Base-by-base conservation (phyloP, 2,329 filamentous ascomycete genomes). In the Neonectria hederae region DNA sequence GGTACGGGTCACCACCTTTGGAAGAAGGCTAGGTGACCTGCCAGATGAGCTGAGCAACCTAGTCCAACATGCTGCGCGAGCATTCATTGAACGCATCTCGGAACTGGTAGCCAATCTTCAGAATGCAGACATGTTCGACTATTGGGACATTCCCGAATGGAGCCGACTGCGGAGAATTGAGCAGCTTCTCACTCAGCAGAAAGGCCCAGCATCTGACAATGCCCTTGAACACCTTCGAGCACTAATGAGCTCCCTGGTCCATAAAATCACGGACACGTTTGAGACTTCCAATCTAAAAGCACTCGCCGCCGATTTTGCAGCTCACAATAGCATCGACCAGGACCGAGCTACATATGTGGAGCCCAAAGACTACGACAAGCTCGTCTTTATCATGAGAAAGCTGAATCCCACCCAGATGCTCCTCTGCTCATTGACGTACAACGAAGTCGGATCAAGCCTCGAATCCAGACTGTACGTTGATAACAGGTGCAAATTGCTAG, bases 11-110 rank as follows among this genome's bases (percentile, higher is more conserved):
- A 78, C 78, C 32, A 63, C 78, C 48, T 86, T 81, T 71, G 83
- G 85, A 40, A 83, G 87, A 30, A 77, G 75, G 10, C 71, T 80
- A n/a, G 82, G 83, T 3, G 72, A 80, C 11, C 70, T 87, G 2
- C 83, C 84, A 10, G 86, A 89, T 59, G 83, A 86, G 56, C 81
- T 87, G 58, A 78, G 81, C 13, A 88, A 89, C 57, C 77, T 84
- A 3, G 82, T 89, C 2, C 85, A 89, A 67, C 87, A 90, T 71
- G 87, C 87, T 8, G 84, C 85, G 22, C 82, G 83, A 26, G 81
- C 79, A 9, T 80, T 90, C 43, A 75, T 83, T 2, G 83, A 84
- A 10, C 80, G 86, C 8, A 77, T 88, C 2, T 59, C 70, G 8
- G 17, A 69, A 57, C 11, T 67, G 22, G 21, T 68, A 71, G 3